Evolutionary conservation across 352 stramenopile genomes (phyloP), one percentile per base, ranked within the genome.

Genomic region (Phytophthora kernoviae): DNA sequence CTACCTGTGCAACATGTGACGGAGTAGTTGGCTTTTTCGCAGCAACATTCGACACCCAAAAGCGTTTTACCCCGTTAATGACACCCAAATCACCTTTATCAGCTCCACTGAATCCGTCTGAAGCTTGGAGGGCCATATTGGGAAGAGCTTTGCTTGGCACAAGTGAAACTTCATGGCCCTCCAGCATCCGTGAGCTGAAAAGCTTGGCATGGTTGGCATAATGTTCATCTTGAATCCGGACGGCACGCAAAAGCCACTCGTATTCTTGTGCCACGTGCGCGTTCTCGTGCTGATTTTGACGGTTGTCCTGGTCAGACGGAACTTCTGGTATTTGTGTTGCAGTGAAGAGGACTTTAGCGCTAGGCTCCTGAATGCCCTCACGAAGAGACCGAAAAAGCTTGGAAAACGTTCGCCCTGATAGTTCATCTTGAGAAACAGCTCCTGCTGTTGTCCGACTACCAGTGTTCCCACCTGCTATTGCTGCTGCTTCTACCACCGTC

Each of bases 161-260:
- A 18, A 88, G 65, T 0, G 81, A 86, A 12, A 89, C 67, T 54
- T 91, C 81, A 46, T 84, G 80, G 37, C 51, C 77, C 46, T 91
- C 79, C 27, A 88, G 77, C 59, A 88, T 77, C 12, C 81, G 77
- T 0, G 81, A 75, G 46, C 65, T 88, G 41, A 89, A 91, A 1
- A 91, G 52, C 62, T 91, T 91, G 26, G 65, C 36, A 36, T 89
- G 60, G 18, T 70, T 74, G 15, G 78, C 79, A 24, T 89, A 89
- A 47, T 91, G 81, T 41, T 91, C 81, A 47, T 91, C 79, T 50
- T 91, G 79, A 7, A 58, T 36, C 0, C 77, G 77, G 18, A 91
- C 79, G 18, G 56, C 56, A 4, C 26, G 45, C 12, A 89, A 17
- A 22, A 79, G 54, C 6, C 68, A 45, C 15, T 75, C 56, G 37